Evolutionary conservation across 257 asterid species (phyloP), one percentile per base, ranked within the genome.

Genomic region (Jaltomata sinuosa): DNA sequence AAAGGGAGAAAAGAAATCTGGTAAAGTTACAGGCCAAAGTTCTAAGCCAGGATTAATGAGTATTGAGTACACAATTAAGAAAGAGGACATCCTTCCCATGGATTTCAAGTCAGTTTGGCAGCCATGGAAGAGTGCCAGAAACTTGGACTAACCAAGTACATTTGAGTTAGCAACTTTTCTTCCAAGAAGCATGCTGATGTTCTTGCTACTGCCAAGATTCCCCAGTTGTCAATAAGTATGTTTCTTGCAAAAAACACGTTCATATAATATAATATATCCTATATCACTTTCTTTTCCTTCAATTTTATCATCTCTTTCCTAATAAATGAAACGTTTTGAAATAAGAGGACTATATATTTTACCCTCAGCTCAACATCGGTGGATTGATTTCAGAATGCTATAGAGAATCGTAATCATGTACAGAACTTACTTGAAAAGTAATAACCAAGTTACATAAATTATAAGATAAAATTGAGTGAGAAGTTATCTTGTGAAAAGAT

Each of bases 181-280:
- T 83, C 88, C 82, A 85, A 86, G 84, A 91, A 89, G 84, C 88
- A 88, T 31, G 9, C 67, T 4, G 83, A 89, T 27, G 32, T 89
- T 38, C 84, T 89, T 11, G 27, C 85, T 2, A 61, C 54, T 29
- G 92, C 93, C 3, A 86, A 65, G 18, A 90, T 91, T 52, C 92
- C 85, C 97, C 98, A 10, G 92, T 91, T 19, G 93, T 94, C 31
- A 91, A 94, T 81, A 92, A 84, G 97, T 93, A 78, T 83, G 50
- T 8, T 45, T 45, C 50, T 45, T 8, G 50, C 50, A 45, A 45
- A 45, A 11, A 45, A 12, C 50, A 45, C 50, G 11, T 45, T 45
- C 50, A 45, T 45, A 45, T 45, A 45, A 8, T 8, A 45, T 45
- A 7, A 45, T 11, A 45, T 45, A 45, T 45, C 50, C 50, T 45